phyloP scores from a whole-genome alignment of 2,329 filamentous ascomycete species.

The Exophiala aquamarina region DNA sequence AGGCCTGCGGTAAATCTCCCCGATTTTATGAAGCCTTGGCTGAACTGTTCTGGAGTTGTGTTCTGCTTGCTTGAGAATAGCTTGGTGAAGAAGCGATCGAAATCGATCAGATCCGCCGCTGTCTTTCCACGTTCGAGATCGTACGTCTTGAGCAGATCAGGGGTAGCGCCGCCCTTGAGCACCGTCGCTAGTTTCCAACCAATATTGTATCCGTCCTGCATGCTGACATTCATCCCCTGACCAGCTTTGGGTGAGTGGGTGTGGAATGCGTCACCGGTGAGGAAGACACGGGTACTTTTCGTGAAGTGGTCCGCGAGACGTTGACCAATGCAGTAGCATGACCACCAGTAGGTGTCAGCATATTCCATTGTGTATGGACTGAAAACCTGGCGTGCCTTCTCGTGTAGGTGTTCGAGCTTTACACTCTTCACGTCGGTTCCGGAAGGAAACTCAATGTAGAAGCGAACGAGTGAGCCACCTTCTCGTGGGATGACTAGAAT shows the following conservation, averaged over 20 bases:
- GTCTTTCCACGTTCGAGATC: constrained; percentile 53
- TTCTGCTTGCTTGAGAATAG: constrained; percentile 46
- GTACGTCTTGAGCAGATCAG: constrained; percentile 53
- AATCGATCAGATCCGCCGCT: constrained; percentile 60
- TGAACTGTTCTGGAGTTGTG: constrained; percentile 51
- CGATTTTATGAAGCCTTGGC: constrained; percentile 57
- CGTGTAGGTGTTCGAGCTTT: constrained; percentile 54
- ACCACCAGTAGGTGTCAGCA: constrained; percentile 64
- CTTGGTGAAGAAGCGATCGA: constrained; percentile 56
- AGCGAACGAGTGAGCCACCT: constrained; percentile 57
- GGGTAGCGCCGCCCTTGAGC: constrained; percentile 44
- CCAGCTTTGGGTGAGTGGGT: constrained; percentile 72
- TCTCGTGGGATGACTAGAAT: constrained; percentile 55
- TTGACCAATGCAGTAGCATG: constrained; percentile 69
- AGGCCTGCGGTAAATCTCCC: constrained; percentile 62
- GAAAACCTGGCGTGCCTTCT: constrained; percentile 54
- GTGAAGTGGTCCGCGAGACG: constrained; percentile 70
- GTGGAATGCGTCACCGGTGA: constrained; percentile 67
- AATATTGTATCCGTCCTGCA: constrained; percentile 63
- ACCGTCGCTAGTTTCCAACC: constrained; percentile 60
- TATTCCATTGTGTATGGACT: constrained; percentile 56
- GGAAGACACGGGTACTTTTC: constrained; percentile 64
- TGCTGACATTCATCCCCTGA: constrained; percentile 55
- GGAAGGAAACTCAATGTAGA: constrained; percentile 61
- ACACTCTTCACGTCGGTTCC: constrained; percentile 54